A percentile compares a stretch with the other conserved stretches of the same genome.
Evolutionary conservation across 2,329 filamentous ascomycete species (phyloP).

Genomic region (Cordyceps fumosorosea): DNA sequence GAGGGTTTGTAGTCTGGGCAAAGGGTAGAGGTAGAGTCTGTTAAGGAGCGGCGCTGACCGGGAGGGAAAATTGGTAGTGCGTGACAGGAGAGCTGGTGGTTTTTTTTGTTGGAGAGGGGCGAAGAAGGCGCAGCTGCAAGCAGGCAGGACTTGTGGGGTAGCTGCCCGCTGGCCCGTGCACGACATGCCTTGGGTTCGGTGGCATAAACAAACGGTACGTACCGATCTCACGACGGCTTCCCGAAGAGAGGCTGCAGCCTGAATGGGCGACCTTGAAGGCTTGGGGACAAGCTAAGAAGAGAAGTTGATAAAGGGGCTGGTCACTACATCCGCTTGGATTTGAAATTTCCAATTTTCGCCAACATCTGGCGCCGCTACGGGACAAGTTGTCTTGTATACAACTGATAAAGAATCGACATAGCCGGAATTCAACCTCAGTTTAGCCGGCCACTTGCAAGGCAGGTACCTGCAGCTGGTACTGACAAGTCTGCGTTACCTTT

Average conservation of each 20-base stretch:
- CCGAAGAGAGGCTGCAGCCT: neutral
- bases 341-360: neutral
- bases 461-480: neutral
- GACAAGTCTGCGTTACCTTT: too few relatives aligned
- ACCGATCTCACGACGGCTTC: neutral
- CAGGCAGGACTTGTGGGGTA: slow-evolving; percentile 17
- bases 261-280: neutral
- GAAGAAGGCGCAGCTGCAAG: neutral
- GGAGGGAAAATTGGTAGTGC: slow-evolving; percentile 38
- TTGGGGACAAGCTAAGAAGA: neutral
- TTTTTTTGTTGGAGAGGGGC: slow-evolving; percentile 19
- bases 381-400: neutral
- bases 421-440: slow-evolving; percentile 18
- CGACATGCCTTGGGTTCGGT: neutral
- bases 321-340: neutral
- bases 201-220: neutral
- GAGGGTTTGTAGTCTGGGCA: neutral
- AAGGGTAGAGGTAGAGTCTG: slow-evolving; percentile 22
- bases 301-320: neutral
- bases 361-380: neutral
- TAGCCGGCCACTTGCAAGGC: slow-evolving; percentile 5
- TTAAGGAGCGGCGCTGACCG: slow-evolving; percentile 29
- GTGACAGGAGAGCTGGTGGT: slow-evolving; percentile 17
- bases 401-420: slow-evolving; percentile 21
- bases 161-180: slow-evolving; percentile 23